Conservation (phyloP, 2,329 filamentous ascomycete species). For the Elsinoe fawcettii region DNA sequence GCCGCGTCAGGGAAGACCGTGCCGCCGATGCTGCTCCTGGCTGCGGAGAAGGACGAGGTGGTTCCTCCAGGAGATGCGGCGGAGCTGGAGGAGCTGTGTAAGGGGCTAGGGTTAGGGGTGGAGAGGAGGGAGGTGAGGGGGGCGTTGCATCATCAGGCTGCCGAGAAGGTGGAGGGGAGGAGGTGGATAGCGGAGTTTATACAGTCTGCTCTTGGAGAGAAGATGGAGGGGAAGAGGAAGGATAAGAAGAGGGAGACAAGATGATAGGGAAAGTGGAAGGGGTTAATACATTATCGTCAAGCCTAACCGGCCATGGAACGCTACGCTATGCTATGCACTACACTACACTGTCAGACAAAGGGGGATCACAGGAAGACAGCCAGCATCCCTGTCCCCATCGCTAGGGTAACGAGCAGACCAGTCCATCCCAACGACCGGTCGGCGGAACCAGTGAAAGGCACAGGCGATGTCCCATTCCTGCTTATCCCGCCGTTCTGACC, state of each 20-base stretch:
- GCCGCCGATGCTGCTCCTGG: conserved; percentile 44
- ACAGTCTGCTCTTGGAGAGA: neutral
- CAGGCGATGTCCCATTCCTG: neutral
- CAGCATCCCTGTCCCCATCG: neutral
- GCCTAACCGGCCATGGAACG: no score
- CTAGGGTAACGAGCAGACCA: neutral
- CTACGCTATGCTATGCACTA: no score
- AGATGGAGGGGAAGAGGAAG: neutral
- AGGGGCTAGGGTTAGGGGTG: conserved; percentile 30
- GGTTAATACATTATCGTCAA: neutral
- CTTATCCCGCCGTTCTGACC: neutral
- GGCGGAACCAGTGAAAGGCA: neutral
- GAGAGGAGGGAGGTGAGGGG: conserved; percentile 35
- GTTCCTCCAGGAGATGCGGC: conserved; percentile 52
- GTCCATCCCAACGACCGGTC: neutral
- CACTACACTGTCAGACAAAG: no score
- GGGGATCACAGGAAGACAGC: neutral
- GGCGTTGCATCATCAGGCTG: conserved; percentile 45
- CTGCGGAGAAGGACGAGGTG: conserved; percentile 49
- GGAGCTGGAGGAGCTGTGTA: conserved; percentile 42
- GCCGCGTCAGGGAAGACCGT: conserved; percentile 20
- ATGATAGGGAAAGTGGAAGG: neutral
- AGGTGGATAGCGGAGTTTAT: conserved; percentile 30
- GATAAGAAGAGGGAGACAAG: neutral
- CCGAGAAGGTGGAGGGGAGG: conserved; percentile 37